Evolutionary conservation across 768 basidiomycete genomes (phyloP).

Genomic region (Leccinum imitatum): DNA sequence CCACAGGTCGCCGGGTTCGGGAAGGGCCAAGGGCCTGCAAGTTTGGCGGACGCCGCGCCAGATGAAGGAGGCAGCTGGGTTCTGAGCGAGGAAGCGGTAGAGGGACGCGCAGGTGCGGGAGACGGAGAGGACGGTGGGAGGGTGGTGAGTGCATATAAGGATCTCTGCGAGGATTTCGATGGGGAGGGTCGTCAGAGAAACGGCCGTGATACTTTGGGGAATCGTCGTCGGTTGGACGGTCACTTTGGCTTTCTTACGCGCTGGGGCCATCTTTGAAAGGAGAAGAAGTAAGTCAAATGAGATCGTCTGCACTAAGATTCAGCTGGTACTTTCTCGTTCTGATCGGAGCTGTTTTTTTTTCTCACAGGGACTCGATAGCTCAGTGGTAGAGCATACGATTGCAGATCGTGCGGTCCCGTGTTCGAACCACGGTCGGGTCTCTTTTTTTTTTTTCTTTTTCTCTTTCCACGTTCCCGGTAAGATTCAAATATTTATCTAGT

Average conservation of each 20-base stretch:
- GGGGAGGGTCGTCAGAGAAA: slow-evolving; percentile 40
- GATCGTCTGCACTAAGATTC: too few relatives aligned
- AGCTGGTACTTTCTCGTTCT: too few relatives aligned
- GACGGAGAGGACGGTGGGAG: slow-evolving; percentile 57
- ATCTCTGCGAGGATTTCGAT: slow-evolving; percentile 67
- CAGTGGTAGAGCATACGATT: slow-evolving; percentile 62
- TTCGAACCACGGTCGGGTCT: slow-evolving; percentile 53
- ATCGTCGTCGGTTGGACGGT: background rate
- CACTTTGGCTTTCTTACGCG: slow-evolving; percentile 14
- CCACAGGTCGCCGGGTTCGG: slow-evolving; percentile 43
- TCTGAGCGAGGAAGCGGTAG: slow-evolving; percentile 46
- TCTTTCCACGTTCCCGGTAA: too few relatives aligned
- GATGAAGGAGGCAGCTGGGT: slow-evolving; percentile 47
- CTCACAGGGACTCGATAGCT: slow-evolving; percentile 29
- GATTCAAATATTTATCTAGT: too few relatives aligned
- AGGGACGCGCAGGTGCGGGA: slow-evolving; percentile 58
- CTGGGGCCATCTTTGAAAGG: too few relatives aligned
- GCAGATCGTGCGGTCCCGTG: slow-evolving; percentile 60
- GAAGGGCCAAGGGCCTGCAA: slow-evolving; percentile 37
- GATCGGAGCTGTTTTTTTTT: too few relatives aligned
- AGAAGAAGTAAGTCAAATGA: too few relatives aligned
- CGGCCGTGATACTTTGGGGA: background rate
- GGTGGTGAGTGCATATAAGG: slow-evolving; percentile 49
- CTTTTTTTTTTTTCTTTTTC: too few relatives aligned
- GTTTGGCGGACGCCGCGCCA: slow-evolving; percentile 54